Conservation (phyloP, 805 yeast species). For the Tetrapisispora pingtungensis region DNA sequence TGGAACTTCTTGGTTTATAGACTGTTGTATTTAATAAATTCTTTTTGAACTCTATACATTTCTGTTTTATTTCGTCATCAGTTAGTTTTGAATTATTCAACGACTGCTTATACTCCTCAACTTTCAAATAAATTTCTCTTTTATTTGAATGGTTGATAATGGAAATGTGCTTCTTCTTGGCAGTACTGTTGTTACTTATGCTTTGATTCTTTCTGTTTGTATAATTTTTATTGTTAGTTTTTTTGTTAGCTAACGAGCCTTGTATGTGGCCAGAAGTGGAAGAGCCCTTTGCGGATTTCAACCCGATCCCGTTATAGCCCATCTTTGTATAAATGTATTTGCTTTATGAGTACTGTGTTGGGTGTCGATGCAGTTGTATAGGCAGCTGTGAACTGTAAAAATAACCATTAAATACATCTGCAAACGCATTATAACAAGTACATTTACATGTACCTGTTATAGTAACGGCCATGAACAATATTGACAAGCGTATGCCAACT, state of each 20-base stretch:
- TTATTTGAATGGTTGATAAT: neutral
- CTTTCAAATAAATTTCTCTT: neutral
- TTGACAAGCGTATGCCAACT: too few relatives aligned
- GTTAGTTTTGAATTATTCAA: neutral
- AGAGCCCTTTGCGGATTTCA: slow-evolving; percentile 27
- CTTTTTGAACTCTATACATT: neutral
- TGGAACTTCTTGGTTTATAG: slow-evolving; percentile 1
- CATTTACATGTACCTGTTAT: too few relatives aligned
- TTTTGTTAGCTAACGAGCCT: slow-evolving; percentile 19
- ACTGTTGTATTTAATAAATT: neutral
- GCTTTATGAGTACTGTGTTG: too few relatives aligned
- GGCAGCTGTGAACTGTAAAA: too few relatives aligned
- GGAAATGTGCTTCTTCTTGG: neutral
- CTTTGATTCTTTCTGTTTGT: neutral
- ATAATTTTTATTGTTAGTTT: slow-evolving; percentile 1
- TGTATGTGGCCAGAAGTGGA: slow-evolving; percentile 29
- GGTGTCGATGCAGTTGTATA: too few relatives aligned
- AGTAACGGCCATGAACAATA: too few relatives aligned
- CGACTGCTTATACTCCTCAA: neutral
- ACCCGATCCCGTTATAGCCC: slow-evolving; percentile 15
- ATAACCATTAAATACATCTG: too few relatives aligned
- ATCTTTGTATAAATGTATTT: too few relatives aligned
- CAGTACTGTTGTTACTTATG: too few relatives aligned
- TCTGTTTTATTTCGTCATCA: neutral
- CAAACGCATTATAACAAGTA: too few relatives aligned